Percentiles rank a stretch among this genome's conserved stretches.
Evolutionary conservation across 2,329 filamentous ascomycete genomes (phyloP).

Genomic region (Colletotrichum nymphaeae): DNA sequence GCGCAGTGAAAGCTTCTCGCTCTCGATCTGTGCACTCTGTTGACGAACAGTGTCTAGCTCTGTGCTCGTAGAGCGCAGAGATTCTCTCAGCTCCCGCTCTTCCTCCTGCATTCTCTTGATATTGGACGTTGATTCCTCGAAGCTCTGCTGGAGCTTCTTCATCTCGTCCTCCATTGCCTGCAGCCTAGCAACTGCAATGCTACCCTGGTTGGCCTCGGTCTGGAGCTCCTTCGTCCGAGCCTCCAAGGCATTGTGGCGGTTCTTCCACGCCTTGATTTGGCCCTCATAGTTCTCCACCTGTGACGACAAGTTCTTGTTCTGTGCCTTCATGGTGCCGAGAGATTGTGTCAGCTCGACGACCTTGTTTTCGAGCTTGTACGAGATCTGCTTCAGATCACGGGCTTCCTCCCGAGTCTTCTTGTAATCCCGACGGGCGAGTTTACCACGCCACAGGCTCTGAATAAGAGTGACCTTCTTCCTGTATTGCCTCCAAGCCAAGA

Average conservation of each 20-base stretch:
- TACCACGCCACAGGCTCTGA: slow-evolving; percentile 94
- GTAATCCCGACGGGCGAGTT: slow-evolving; percentile 82
- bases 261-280: slow-evolving; percentile 97
- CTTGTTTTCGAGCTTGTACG: slow-evolving; percentile 99
- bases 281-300: slow-evolving; percentile 97
- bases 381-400: slow-evolving; percentile 98
- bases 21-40: slow-evolving; percentile 80
- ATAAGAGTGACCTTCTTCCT: slow-evolving; percentile 89
- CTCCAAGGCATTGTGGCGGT: slow-evolving; percentile 89
- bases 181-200: slow-evolving; percentile 91
- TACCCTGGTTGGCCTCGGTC: slow-evolving; percentile 95
- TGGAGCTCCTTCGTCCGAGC: slow-evolving; percentile 93
- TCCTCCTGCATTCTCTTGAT: slow-evolving; percentile 96
- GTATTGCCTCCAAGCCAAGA: slow-evolving; percentile 87
- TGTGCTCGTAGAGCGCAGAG: slow-evolving; percentile 79
- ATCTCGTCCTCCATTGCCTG: slow-evolving; percentile 96
- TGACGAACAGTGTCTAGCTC: slow-evolving; percentile 85
- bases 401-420: slow-evolving; percentile 94
- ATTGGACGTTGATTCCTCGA: slow-evolving; percentile 89
- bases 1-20: slow-evolving; percentile 85
- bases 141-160: slow-evolving; percentile 87
- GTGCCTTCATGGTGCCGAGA: slow-evolving; percentile 89
- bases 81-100: slow-evolving; percentile 86
- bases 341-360: slow-evolving; percentile 97
- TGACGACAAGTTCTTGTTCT: slow-evolving; percentile 89